Conservation (phyloP, 2,329 filamentous ascomycete genomes). For the Pestalotiopsis sp. region DNA sequence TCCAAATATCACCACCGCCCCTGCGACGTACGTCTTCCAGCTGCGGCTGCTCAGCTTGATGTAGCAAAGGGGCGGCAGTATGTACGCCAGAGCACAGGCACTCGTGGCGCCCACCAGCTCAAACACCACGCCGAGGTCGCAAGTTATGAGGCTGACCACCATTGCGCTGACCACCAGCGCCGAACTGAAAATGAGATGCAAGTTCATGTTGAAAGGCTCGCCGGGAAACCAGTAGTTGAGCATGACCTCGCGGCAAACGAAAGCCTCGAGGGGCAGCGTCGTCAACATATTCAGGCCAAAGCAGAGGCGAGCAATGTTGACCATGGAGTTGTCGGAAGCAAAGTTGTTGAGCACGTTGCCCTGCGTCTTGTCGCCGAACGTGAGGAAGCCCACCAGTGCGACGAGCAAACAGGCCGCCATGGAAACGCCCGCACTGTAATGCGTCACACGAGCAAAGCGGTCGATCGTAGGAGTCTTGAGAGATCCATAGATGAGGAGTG, state of each 20-base stretch:
- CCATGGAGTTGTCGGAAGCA: conserved; percentile 83
- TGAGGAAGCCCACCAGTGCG: conserved; percentile 86
- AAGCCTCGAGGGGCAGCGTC: conserved; percentile 91
- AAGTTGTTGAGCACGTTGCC: conserved; percentile 99
- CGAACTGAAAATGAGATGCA: conserved; percentile 86
- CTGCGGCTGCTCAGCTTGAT: conserved; percentile 83
- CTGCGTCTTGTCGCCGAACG: conserved; percentile 86
- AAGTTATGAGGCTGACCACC: conserved; percentile 78
- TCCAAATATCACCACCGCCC: conserved; percentile 76
- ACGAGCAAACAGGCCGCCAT: conserved; percentile 89
- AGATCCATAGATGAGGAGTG: conserved; percentile 94
- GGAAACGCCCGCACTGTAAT: conserved; percentile 87
- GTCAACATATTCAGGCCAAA: conserved; percentile 99
- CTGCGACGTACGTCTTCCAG: conserved; percentile 72
- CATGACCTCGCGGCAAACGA: conserved; percentile 97
- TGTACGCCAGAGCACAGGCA: conserved; percentile 91
- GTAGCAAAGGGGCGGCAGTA: conserved; percentile 91
- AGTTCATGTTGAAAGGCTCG: conserved; percentile 76
- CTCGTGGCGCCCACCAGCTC: conserved; percentile 95
- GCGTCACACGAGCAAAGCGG: conserved; percentile 89
- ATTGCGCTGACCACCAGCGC: conserved; percentile 78
- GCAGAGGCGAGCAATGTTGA: conserved; percentile 91
- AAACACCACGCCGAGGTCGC: conserved; percentile 91
- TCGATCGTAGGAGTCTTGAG: conserved; percentile 92
- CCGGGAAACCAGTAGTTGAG: conserved; percentile 73